phyloP scores from a whole-genome alignment of 352 stramenopile genomes.

The Globisporangium okanoganense region DNA sequence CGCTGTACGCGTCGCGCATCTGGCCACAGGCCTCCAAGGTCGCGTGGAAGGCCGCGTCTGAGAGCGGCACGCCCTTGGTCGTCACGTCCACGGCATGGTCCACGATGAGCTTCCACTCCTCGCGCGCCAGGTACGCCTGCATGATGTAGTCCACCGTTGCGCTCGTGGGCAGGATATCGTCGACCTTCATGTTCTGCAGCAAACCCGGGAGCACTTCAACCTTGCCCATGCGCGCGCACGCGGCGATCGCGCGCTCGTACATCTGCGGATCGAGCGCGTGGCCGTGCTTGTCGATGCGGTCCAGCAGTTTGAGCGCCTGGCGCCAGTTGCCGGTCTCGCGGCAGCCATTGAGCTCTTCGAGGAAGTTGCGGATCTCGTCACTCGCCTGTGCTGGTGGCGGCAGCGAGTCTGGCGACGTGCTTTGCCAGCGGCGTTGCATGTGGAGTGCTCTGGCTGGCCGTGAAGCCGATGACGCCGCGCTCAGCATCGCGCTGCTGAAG shows the following conservation, averaged over 20 bases:
- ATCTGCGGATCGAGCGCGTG: conserved; percentile 54
- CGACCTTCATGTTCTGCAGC: conserved; percentile 75
- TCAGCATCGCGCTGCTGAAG: conserved; percentile 2
- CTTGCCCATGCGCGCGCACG: conserved; percentile 77
- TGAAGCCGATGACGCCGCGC: background rate
- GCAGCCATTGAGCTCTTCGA: conserved; percentile 43
- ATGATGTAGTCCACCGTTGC: conserved; percentile 78
- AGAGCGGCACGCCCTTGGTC: conserved; percentile 46
- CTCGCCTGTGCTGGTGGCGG: conserved; percentile 5
- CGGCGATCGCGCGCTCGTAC: conserved; percentile 79
- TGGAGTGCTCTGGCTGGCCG: background rate
- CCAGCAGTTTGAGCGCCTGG: conserved; percentile 68
- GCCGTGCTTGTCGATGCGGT: conserved; percentile 56
- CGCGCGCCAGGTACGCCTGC: conserved; percentile 68
- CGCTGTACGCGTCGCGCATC: conserved; percentile 40
- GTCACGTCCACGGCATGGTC: conserved; percentile 39
- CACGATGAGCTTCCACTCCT: conserved; percentile 62
- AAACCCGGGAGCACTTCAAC: conserved; percentile 71
- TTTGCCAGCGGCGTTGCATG: conserved; percentile 13
- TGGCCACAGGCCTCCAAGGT: conserved; percentile 72
- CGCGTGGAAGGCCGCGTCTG: conserved; percentile 65
- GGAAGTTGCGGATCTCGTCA: conserved; percentile 10
- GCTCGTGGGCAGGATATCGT: conserved; percentile 55
- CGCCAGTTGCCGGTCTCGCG: conserved; percentile 69
- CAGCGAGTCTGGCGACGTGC: background rate